Conservation (phyloP, 805 yeast species). For the Vanderwaltozyma polyspora region DNA sequence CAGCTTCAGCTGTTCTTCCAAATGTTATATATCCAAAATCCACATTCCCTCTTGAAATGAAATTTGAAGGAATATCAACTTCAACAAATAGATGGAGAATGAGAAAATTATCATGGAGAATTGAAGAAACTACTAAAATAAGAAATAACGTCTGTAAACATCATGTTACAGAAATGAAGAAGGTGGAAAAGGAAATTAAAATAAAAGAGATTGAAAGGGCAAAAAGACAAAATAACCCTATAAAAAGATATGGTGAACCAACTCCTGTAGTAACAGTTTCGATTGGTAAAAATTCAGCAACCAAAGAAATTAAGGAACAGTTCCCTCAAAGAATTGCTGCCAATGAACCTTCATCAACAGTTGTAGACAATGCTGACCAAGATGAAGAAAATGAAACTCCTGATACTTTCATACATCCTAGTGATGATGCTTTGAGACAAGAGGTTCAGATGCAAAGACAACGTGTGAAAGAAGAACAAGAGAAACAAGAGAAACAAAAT, state of each 20-base stretch:
- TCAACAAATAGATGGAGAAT: conserved; percentile 74
- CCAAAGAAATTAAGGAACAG: no score
- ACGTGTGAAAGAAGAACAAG: conserved; percentile 20
- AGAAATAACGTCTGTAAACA: conserved; percentile 44
- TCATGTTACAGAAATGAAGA: conserved; percentile 42
- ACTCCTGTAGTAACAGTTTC: conserved; percentile 30
- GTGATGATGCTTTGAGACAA: conserved; percentile 28
- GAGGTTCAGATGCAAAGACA: conserved; percentile 24
- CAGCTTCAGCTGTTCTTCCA: conserved; percentile 80
- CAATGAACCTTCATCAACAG: not conserved
- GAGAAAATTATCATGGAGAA: conserved; percentile 79
- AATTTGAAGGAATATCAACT: conserved; percentile 57
- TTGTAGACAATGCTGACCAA: conserved; percentile 22
- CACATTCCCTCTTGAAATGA: conserved; percentile 69
- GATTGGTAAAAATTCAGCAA: conserved; percentile 15
- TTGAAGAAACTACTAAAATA: conserved; percentile 71
- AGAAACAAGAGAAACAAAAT: conserved; percentile 23
- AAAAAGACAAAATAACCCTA: conserved; percentile 15
- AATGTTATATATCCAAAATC: conserved; percentile 87
- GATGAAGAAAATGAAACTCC: conserved; percentile 21
- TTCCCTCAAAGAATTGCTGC: not conserved
- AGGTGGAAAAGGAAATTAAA: conserved; percentile 19
- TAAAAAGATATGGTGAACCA: conserved; percentile 30
- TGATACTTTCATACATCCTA: conserved; percentile 25
- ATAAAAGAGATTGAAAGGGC: conserved; percentile 31